phyloP scores from a whole-genome alignment of 73 alveolate genomes.

The Symbiodinium pilosum region DNA sequence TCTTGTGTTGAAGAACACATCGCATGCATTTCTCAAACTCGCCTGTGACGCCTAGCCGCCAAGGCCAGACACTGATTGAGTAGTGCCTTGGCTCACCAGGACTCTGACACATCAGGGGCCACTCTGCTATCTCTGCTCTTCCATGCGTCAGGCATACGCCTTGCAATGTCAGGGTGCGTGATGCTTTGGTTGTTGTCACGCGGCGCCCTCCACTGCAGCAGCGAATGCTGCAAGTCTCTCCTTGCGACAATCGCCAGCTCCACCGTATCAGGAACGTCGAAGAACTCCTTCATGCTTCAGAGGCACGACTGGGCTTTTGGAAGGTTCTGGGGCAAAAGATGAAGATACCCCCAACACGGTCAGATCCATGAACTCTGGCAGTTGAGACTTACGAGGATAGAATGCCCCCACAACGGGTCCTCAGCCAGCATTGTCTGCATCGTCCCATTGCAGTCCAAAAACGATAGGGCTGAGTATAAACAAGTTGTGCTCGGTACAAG shows the following conservation, averaged over 20 bases:
- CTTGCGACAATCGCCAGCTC: background rate
- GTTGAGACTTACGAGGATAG: no score
- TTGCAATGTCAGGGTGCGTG: slow-evolving; percentile 6
- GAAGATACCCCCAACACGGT: background rate
- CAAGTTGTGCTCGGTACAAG: background rate
- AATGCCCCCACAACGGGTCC: no score
- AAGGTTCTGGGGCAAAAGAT: background rate
- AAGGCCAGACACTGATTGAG: background rate
- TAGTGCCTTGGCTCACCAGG: slow-evolving; percentile 3
- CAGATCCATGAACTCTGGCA: background rate
- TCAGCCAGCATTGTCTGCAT: background rate
- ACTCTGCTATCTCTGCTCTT: no score
- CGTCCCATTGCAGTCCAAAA: background rate
- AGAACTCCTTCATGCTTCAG: slow-evolving; percentile 22
- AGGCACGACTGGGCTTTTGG: background rate
- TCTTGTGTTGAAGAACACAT: no score
- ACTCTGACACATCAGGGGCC: no score
- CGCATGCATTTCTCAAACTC: no score
- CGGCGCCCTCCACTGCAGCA: slow-evolving; percentile 51
- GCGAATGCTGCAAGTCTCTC: background rate
- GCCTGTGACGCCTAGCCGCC: background rate
- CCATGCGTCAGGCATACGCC: no score
- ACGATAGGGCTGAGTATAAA: background rate
- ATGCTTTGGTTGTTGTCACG: slow-evolving; percentile 12
- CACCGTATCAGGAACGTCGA: slow-evolving; percentile 56